phyloP scores from a whole-genome alignment of 1,284 basidiomycete genomes.

The Hymenochaete sp. region DNA sequence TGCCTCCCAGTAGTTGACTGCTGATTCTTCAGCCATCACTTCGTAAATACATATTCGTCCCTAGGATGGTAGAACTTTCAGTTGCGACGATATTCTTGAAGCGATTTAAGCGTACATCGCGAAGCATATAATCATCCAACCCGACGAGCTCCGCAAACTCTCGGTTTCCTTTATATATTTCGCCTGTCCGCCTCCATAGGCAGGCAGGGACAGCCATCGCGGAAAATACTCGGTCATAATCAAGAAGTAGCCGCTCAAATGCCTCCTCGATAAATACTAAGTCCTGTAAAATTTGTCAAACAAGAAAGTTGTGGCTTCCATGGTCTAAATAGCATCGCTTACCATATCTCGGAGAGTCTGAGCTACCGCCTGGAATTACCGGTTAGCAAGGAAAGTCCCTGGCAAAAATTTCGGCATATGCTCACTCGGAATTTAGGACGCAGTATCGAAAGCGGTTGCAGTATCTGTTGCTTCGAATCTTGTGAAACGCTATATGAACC shows the following conservation, averaged over 20 bases:
- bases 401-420: slow-evolving; percentile 11
- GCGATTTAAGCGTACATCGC: slow-evolving; percentile 46
- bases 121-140: slow-evolving; percentile 71
- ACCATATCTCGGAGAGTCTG: slow-evolving; percentile 84
- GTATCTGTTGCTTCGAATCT: slow-evolving; percentile 82
- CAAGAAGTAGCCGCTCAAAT: slow-evolving; percentile 89
- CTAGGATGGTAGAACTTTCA: slow-evolving; percentile 27
- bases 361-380: slow-evolving; percentile 60
- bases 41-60: slow-evolving; percentile 96
- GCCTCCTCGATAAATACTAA: slow-evolving; percentile 98
- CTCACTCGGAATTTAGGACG: slow-evolving; percentile 86
- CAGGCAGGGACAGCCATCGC: slow-evolving; percentile 96
- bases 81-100: slow-evolving; percentile 18
- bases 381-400: slow-evolving; percentile 13
- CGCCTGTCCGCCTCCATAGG: slow-evolving; percentile 93
- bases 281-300: slow-evolving; percentile 42
- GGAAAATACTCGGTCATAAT: slow-evolving; percentile 93
- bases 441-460: slow-evolving; percentile 83
- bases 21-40: slow-evolving; percentile 91
- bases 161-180: slow-evolving; percentile 97
- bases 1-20: slow-evolving; percentile 97
- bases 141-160: slow-evolving; percentile 89
- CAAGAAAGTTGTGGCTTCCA: slow-evolving; percentile 1
- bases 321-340: slow-evolving; percentile 26
- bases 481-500: slow-evolving; percentile 59